Percentiles rank a stretch among this genome's conserved stretches.
Evolutionary conservation across 805 yeast genomes (phyloP).

Genomic region (Kazachstania martiniae): DNA sequence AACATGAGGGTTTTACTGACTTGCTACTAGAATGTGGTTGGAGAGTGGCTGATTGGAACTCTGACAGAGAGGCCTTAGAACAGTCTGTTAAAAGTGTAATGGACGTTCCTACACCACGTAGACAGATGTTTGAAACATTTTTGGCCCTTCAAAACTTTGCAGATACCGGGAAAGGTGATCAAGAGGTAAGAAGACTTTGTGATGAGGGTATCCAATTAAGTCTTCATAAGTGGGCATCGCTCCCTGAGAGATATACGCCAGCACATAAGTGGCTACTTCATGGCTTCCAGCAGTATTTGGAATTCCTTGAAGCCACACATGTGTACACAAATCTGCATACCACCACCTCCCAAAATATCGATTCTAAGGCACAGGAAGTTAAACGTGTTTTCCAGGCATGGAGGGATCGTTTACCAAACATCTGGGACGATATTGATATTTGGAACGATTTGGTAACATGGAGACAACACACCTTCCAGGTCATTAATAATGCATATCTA

Average conservation of each 20-base stretch:
- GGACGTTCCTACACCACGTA: constrained; percentile 97
- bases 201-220: constrained; percentile 96
- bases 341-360: constrained; percentile 87
- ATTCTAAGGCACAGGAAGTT: constrained; percentile 85
- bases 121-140: constrained; percentile 93
- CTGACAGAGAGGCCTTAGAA: constrained; percentile 88
- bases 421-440: constrained; percentile 94
- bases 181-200: constrained; percentile 73
- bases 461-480: constrained; percentile 97
- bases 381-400: constrained; percentile 93
- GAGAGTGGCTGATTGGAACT: constrained; percentile 98
- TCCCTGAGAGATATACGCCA: constrained; percentile 61
- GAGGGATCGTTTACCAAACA: constrained; percentile 93
- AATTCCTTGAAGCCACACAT: constrained; percentile 94
- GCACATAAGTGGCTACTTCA: constrained; percentile 88
- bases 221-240: constrained; percentile 82
- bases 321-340: constrained; percentile 79
- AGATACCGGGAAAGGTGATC: constrained; percentile 77
- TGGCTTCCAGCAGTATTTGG: constrained; percentile 94
- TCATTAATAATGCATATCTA: constrained; percentile 85
- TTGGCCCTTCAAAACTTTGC: constrained; percentile 87
- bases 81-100: constrained; percentile 90
- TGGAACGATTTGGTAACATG: constrained; percentile 98
- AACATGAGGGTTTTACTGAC: constrained; percentile 96
- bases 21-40: constrained; percentile 95